A percentile compares a stretch with the other conserved stretches of the same genome.
Conservation (phyloP, 805 yeast genomes). For the Maudiozyma bulderi region DNA sequence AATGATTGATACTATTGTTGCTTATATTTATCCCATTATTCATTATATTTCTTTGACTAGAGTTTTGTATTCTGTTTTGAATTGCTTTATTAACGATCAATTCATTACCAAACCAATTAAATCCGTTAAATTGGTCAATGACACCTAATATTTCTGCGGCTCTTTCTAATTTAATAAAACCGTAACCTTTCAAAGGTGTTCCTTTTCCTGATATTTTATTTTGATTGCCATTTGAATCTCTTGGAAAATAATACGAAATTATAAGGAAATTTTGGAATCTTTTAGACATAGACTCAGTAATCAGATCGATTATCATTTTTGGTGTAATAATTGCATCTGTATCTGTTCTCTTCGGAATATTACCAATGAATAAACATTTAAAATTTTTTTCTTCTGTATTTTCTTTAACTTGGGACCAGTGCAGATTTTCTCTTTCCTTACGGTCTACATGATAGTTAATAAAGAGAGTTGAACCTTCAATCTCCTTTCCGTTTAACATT, state of each 20-base stretch:
- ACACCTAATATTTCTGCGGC: slow-evolving; percentile 43
- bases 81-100: slow-evolving; percentile 32
- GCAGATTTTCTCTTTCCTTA: slow-evolving; percentile 42
- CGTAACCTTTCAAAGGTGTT: slow-evolving; percentile 34
- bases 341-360: slow-evolving; percentile 33
- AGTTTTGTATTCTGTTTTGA: slow-evolving; percentile 20
- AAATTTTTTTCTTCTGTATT: slow-evolving; percentile 39
- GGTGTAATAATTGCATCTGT: slow-evolving; percentile 24
- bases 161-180: slow-evolving; percentile 41
- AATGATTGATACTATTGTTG: background rate
- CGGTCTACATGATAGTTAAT: slow-evolving; percentile 59
- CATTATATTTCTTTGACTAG: background rate
- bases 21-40: background rate
- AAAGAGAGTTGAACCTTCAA: slow-evolving; percentile 30
- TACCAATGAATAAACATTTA: slow-evolving; percentile 45
- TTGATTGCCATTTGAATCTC: slow-evolving; percentile 3
- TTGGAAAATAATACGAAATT: slow-evolving; percentile 26
- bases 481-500: slow-evolving; percentile 37
- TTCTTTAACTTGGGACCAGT: slow-evolving; percentile 30
- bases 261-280: slow-evolving; percentile 29
- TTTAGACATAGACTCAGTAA: slow-evolving; percentile 37
- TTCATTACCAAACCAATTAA: slow-evolving; percentile 27
- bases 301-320: slow-evolving; percentile 29
- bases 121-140: slow-evolving; percentile 39
- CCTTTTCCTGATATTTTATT: slow-evolving; percentile 3